Base-by-base conservation (phyloP, 352 stramenopile genomes). In the Phytophthora pisi region DNA sequence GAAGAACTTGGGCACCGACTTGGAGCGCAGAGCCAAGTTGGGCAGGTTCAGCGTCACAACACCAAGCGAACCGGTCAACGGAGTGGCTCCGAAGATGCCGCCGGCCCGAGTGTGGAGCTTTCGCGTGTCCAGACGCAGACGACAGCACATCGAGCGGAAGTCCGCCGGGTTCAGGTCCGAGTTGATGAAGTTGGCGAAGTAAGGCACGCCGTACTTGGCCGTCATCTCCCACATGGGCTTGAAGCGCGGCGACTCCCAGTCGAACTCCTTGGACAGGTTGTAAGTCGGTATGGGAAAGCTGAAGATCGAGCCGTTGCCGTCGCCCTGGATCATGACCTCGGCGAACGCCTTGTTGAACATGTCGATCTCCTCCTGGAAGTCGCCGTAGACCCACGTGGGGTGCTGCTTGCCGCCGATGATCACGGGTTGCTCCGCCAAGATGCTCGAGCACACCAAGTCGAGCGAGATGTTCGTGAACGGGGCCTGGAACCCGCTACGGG, bases 181-280 rank as follows among this genome's bases (percentile, higher is more conserved):
- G 52, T 75, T 72, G 63, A 72, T 72, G 47, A 75, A 72, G 63
- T 72, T 72, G 36, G 68, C 68, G 18, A 75, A 75, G 63, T 75
- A 75, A 2, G 68, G 63, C 1, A 72, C 63, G 31, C 68, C 68
- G 45, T 75, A 75, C 63, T 75, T 75, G 57, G 68, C 63, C 13
- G 63, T 68, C 68, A 72, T 75, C 63, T 68, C 57, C 61, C 62
- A 75, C 68, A 72, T 67, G 9, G 68, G 57, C 43, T 72, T 70
- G 57, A 68, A 67, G 5, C 63, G 63, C 7, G 63, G 57, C 5
- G 68, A 71, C n/a, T 72, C 47, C 68, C 68, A 72, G 63, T 75
- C 62, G 31, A 75, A 72, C 40, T 68, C 63, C 28, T 75, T 72
- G 51, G 68, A 68, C 26, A 75, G 20, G 26, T 75, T 75, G 46